A percentile compares a stretch with the other conserved stretches of the same genome.
Conservation (phyloP, 1,139 yeast genomes). For the Hansenula sp. region DNA sequence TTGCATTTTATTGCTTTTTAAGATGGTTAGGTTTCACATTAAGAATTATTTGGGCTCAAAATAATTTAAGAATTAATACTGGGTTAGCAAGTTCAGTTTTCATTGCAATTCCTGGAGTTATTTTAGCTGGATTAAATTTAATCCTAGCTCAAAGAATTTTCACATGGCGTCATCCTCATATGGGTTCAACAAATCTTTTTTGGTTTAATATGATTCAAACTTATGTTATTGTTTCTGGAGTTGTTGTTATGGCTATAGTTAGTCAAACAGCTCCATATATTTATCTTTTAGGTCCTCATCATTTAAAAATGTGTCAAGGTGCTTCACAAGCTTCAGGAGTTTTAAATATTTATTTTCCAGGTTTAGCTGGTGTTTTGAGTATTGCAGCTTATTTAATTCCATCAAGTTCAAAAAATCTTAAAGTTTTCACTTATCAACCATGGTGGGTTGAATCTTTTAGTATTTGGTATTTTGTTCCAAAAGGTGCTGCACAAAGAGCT, state of each 20-base stretch:
- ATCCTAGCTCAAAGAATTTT: slow-evolving; percentile 72
- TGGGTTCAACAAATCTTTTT: slow-evolving; percentile 54
- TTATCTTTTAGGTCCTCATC: slow-evolving; percentile 43
- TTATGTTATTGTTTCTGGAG: slow-evolving; percentile 52
- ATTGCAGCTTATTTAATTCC: slow-evolving; percentile 48
- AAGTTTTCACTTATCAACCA: slow-evolving; percentile 62
- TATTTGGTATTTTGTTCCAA: slow-evolving; percentile 50
- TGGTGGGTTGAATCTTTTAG: slow-evolving; percentile 72
- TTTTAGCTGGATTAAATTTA: slow-evolving; percentile 55
- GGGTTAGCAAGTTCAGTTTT: slow-evolving; percentile 64
- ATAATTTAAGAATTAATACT: slow-evolving; percentile 37
- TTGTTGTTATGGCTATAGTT: slow-evolving; percentile 62
- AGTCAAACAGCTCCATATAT: slow-evolving; percentile 65
- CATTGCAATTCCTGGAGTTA: slow-evolving; percentile 50
- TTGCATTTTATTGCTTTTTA: slow-evolving; percentile 48
- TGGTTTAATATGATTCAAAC: slow-evolving; percentile 49
- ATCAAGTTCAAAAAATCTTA: slow-evolving; percentile 52
- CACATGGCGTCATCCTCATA: slow-evolving; percentile 80
- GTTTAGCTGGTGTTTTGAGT: slow-evolving; percentile 48
- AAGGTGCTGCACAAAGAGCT: slow-evolving; percentile 44
- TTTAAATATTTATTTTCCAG: slow-evolving; percentile 53
- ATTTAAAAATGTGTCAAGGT: slow-evolving; percentile 47
- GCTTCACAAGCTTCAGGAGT: slow-evolving; percentile 58
- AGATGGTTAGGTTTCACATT: slow-evolving; percentile 58
- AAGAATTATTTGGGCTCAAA: slow-evolving; percentile 55